Evolutionary conservation across 176 grass and related monocot species (phyloP).

Genomic region (Oryza rufipogon): DNA sequence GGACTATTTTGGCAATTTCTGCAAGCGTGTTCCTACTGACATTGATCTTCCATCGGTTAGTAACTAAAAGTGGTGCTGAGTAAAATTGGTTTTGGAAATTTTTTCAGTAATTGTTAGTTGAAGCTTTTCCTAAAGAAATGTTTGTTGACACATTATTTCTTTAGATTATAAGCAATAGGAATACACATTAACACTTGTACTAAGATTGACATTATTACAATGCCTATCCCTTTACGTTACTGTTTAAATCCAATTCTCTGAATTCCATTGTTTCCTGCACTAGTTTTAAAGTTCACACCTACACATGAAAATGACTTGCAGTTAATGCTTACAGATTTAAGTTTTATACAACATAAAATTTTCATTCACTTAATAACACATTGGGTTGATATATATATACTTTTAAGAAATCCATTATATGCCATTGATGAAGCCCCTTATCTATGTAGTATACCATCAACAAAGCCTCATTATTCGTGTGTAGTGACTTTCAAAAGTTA

Average conservation of each 20-base stretch:
- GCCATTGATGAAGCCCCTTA: not conserved
- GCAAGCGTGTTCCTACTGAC: constrained; percentile 93
- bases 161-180: constrained; percentile 4
- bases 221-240: not conserved
- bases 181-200: not conserved
- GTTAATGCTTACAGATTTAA: not conserved
- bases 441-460: not conserved
- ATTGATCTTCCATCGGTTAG: constrained; percentile 83
- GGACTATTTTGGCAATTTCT: constrained; percentile 82
- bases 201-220: not conserved
- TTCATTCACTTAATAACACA: not conserved
- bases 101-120: not conserved
- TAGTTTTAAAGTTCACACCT: not conserved
- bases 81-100: not conserved
- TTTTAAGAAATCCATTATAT: not conserved
- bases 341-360: not conserved
- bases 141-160: constrained; percentile 6
- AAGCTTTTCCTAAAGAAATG: constrained; percentile 3
- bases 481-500: not conserved
- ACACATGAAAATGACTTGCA: constrained; percentile 9
- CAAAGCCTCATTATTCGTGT: not conserved
- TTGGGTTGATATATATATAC: not conserved
- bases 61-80: constrained; percentile 21
- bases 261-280: not conserved
- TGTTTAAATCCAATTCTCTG: not conserved